Conservation (phyloP, 1,284 basidiomycete genomes). For the Leccinum pachyderme region DNA sequence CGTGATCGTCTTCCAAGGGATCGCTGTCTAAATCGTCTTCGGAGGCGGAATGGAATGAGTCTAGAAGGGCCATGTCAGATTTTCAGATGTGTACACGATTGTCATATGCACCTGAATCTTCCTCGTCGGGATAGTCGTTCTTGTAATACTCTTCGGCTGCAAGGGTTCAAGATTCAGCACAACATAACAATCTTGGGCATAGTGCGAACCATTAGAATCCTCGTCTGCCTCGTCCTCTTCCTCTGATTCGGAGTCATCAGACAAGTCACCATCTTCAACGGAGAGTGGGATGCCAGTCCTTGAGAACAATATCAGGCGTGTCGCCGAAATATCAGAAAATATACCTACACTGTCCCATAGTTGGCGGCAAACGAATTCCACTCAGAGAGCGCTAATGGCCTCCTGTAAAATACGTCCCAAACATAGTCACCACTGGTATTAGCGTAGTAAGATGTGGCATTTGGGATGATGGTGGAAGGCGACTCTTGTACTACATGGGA, state of each 20-base stretch:
- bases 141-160: slow-evolving; percentile 79
- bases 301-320: slow-evolving; percentile 9
- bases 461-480: background rate
- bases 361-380: slow-evolving; percentile 54
- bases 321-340: background rate
- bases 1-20: slow-evolving; percentile 20
- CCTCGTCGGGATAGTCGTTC: slow-evolving; percentile 79
- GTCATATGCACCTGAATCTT: slow-evolving; percentile 45
- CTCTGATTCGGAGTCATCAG: slow-evolving; percentile 58
- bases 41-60: slow-evolving; percentile 26
- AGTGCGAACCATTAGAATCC: slow-evolving; percentile 67
- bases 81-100: slow-evolving; percentile 36
- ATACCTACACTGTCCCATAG: slow-evolving; percentile 62
- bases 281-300: slow-evolving; percentile 66
- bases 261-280: slow-evolving; percentile 42
- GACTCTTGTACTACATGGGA: slow-evolving; percentile 25
- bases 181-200: background rate
- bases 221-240: slow-evolving; percentile 75
- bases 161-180: background rate
- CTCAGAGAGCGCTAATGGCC: slow-evolving; percentile 55
- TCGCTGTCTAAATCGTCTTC: slow-evolving; percentile 24
- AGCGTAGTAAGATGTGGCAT: background rate
- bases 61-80: slow-evolving; percentile 13
- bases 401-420: slow-evolving; percentile 76
- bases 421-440: slow-evolving; percentile 57